Evolutionary conservation across 495 filamentous ascomycete species (phyloP).

Genomic region (Pseudomonodictys pantanalensis): DNA sequence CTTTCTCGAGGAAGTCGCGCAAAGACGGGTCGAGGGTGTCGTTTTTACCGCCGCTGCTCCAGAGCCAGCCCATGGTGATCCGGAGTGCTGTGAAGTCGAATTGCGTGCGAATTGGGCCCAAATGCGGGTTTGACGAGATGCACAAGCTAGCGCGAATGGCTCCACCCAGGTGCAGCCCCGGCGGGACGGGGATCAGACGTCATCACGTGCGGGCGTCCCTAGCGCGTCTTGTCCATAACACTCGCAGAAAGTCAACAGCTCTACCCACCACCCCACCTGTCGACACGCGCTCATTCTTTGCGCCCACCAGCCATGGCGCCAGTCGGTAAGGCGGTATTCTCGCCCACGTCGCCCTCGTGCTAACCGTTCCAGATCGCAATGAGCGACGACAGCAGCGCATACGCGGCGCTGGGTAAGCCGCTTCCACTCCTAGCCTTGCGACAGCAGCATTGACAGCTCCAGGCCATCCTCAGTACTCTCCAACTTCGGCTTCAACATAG

Average conservation of each 20-base stretch:
- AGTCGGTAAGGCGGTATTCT: neutral
- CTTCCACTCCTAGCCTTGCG: neutral
- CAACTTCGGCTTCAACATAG: slow-evolving; percentile 25
- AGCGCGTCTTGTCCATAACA: too few species aligned
- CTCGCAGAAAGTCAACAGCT: too few species aligned
- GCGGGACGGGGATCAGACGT: too few species aligned
- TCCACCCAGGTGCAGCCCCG: too few species aligned
- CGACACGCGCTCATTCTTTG: neutral
- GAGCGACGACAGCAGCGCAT: slow-evolving; percentile 23
- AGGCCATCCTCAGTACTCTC: slow-evolving; percentile 1
- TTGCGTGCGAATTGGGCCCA: too few species aligned
- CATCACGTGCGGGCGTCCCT: too few species aligned
- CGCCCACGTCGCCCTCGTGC: neutral
- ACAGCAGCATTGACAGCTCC: neutral
- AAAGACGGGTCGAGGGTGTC: slow-evolving; percentile 24
- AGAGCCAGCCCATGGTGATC: slow-evolving; percentile 27
- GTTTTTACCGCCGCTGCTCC: slow-evolving; percentile 15
- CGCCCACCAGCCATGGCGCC: neutral
- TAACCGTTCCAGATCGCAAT: slow-evolving; percentile 4
- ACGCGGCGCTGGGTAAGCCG: slow-evolving; percentile 24
- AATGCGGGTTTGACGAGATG: too few species aligned
- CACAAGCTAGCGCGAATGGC: too few species aligned
- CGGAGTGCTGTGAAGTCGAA: too few species aligned
- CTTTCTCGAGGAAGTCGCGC: slow-evolving; percentile 24
- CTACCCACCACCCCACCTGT: neutral